Conservation (phyloP, 192 early-diverging fungal genomes). For the Mortierella claussenii region DNA sequence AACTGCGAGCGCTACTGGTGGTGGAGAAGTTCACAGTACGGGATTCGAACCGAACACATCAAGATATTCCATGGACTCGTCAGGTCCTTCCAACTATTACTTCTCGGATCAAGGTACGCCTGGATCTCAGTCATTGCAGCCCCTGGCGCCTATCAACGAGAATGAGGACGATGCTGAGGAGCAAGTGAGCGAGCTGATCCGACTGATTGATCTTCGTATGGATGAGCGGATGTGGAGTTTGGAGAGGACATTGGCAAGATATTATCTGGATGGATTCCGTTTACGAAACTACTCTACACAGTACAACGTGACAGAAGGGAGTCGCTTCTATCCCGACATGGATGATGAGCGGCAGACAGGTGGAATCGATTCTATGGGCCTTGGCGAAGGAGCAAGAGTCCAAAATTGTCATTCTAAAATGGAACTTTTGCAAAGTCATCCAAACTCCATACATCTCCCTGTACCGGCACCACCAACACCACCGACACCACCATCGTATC, state of each 20-base stretch:
- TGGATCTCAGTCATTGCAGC: conserved; percentile 17
- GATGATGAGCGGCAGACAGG: too few species aligned
- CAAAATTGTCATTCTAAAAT: too few species aligned
- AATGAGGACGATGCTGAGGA: conserved; percentile 17
- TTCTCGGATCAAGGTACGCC: conserved; percentile 42
- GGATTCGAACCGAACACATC: neutral
- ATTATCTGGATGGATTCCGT: conserved; percentile 47
- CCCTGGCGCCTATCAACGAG: conserved; percentile 24
- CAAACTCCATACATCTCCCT: neutral
- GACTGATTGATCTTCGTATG: conserved; percentile 41
- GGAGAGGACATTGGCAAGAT: conserved; percentile 37
- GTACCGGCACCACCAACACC: neutral
- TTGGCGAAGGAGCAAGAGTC: too few species aligned
- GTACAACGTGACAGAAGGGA: too few species aligned
- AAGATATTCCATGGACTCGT: conserved; percentile 20
- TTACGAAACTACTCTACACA: conserved; percentile 36
- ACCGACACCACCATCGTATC: conserved; percentile 3
- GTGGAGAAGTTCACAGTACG: neutral
- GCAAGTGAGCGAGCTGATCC: conserved; percentile 43
- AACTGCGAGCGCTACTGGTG: neutral
- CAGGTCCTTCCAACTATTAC: conserved; percentile 19
- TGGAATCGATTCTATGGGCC: too few species aligned
- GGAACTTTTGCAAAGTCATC: too few species aligned
- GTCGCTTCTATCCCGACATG: neutral
- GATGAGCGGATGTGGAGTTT: conserved; percentile 53